Base-by-base conservation (phyloP, 805 yeast species). In the Ogataea sp. region DNA sequence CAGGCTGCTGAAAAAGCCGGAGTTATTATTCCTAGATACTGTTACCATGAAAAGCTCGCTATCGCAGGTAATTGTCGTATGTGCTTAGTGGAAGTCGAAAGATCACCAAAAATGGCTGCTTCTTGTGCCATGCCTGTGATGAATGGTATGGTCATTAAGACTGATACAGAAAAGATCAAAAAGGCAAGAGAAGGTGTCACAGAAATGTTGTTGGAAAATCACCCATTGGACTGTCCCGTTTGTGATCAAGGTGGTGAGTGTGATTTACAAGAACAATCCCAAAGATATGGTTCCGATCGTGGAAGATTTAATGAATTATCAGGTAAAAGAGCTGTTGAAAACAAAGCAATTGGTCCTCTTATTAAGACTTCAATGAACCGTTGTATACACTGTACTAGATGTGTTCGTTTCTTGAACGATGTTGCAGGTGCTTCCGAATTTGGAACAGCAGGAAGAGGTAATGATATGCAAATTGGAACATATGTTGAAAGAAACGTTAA, bases 181-280 rank as follows among this genome's bases (percentile, higher is more conserved):
- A 78, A 81, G 61, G 86, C 89, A 34, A 75, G 95, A 58, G 95
- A 85, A 64, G 90, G 90, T 58, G 93, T 85, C 51, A 86, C 94
- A 33, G 95, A 86, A 64, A 83, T 85, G 80, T 66, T 85, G 45
- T 71, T 85, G 47, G 86, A 85, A 50, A 86, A 86, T 70, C 95
- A 85, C 67, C 95, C 95, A 18, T 71, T 85, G 56, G 95, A 86
- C 67, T 85, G 95, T 65, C 95, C 95, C 20, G 82, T 85, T 40
- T 85, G 95, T 64, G 95, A 85, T 65, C 95, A 85, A 65, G 95
- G 95, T 64, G 95, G 95, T 48, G 95, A 85, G 62, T 85, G 95
- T 69, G 95, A 85, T 59, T 72, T 85, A 51, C 95, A 86, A 67
- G 95, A 86, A 58, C 95, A 85, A 68, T 70, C 86, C 16, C 67